A percentile compares a stretch with the other conserved stretches of the same genome.
phyloP scores from a whole-genome alignment of 768 basidiomycete species.

The Heimioporus sp. region DNA sequence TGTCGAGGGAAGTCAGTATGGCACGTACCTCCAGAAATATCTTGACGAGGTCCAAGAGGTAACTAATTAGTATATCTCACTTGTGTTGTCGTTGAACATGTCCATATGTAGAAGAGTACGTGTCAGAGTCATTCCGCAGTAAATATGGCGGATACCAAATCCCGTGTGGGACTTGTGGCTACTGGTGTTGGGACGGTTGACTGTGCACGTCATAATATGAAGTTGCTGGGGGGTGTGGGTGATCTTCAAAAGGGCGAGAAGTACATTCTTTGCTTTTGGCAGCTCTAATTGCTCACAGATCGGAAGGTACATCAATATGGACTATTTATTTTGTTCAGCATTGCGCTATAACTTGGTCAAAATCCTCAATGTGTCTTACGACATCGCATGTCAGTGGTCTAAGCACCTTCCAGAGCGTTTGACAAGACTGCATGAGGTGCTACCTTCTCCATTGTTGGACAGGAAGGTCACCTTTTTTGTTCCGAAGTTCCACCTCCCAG shows the following conservation, averaged over 20 bases:
- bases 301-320: background rate
- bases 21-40: no score
- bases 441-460: background rate
- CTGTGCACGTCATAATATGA: background rate
- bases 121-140: background rate
- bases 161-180: background rate
- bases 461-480: slow-evolving; percentile 17
- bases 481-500: slow-evolving; percentile 38
- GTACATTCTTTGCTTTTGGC: background rate
- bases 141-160: background rate
- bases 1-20: no score
- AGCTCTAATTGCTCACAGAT: no score
- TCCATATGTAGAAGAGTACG: background rate
- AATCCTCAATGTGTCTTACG: background rate
- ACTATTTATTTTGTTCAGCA: background rate
- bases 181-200: background rate
- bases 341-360: background rate
- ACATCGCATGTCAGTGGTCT: background rate
- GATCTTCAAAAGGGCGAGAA: background rate
- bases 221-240: background rate
- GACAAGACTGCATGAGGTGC: background rate
- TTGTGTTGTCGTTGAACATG: no score
- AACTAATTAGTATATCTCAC: no score
- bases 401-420: background rate
- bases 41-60: no score